A percentile compares a stretch with the other conserved stretches of the same genome.
Conservation (phyloP, 108 stramenopile genomes). For the Cylindrotheca fusiformis region DNA sequence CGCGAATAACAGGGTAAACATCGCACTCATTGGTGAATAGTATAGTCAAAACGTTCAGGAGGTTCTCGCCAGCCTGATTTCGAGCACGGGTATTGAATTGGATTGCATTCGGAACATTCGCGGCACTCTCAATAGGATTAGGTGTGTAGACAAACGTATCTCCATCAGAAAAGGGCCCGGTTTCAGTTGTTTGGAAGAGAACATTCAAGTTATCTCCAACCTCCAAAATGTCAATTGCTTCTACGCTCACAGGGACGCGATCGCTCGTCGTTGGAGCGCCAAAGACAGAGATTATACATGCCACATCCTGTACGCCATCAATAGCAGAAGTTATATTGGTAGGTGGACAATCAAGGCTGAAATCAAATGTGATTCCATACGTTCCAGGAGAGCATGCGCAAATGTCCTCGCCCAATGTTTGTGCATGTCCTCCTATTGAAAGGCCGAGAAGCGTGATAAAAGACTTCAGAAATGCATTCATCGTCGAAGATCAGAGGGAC, state of each 20-base stretch:
- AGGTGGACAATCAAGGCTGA: slow-evolving; percentile 27
- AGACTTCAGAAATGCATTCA: background rate
- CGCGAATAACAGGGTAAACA: slow-evolving; percentile 21
- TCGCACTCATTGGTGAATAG: slow-evolving; percentile 31
- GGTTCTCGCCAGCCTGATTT: slow-evolving; percentile 15
- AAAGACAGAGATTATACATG: slow-evolving; percentile 29
- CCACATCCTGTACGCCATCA: slow-evolving; percentile 16
- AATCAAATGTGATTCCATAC: slow-evolving; percentile 35
- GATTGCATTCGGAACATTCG: slow-evolving; percentile 21
- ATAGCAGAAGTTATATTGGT: slow-evolving; percentile 6
- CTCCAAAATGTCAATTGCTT: slow-evolving; percentile 35
- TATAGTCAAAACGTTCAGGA: slow-evolving; percentile 27
- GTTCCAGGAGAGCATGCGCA: slow-evolving; percentile 34
- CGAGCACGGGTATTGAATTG: slow-evolving; percentile 35
- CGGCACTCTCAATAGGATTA: slow-evolving; percentile 3
- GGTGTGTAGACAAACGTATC: slow-evolving; percentile 30
- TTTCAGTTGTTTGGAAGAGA: slow-evolving; percentile 11
- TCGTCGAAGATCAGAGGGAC: background rate
- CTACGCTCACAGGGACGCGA: slow-evolving; percentile 30
- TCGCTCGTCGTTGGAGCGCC: slow-evolving; percentile 19
- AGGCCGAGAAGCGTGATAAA: slow-evolving; percentile 1
- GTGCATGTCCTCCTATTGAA: background rate
- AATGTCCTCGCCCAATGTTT: slow-evolving; percentile 18
- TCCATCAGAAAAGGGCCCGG: slow-evolving; percentile 22
- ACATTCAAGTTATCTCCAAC: slow-evolving; percentile 26